Conservation (phyloP, 2,329 filamentous ascomycete species). For the Lomentospora prolificans region DNA sequence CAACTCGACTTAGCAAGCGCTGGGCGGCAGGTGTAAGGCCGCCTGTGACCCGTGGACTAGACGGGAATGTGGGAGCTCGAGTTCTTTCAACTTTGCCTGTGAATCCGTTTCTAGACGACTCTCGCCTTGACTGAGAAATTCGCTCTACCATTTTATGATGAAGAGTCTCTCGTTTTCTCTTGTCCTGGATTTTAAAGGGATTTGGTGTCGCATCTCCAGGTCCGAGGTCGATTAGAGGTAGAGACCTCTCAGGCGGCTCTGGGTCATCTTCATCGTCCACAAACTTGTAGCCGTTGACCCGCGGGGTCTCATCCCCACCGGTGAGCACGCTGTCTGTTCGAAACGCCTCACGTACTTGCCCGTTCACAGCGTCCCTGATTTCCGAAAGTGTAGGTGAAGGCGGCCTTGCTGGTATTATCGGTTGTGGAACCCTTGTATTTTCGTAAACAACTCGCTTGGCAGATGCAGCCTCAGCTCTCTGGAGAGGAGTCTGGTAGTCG, state of each 20-base stretch:
- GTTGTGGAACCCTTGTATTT: constrained; percentile 67
- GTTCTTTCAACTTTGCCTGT: constrained; percentile 49
- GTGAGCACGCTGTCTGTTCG: constrained; percentile 43
- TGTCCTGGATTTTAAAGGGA: constrained; percentile 70
- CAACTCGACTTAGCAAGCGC: constrained; percentile 54
- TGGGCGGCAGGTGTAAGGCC: constrained; percentile 66
- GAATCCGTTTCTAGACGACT: constrained; percentile 47
- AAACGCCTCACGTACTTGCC: constrained; percentile 52
- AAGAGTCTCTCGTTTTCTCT: constrained; percentile 66
- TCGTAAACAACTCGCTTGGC: constrained; percentile 67
- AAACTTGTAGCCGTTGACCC: constrained; percentile 89
- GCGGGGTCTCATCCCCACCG: constrained; percentile 67
- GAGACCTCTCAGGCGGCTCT: constrained; percentile 10
- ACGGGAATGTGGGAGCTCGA: constrained; percentile 61
- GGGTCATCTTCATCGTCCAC: constrained; percentile 67
- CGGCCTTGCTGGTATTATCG: constrained; percentile 36
- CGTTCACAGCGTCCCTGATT: constrained; percentile 73
- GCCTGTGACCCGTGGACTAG: constrained; percentile 47
- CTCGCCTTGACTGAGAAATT: constrained; percentile 62
- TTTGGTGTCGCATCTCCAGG: constrained; percentile 56
- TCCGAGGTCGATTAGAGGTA: constrained; percentile 45
- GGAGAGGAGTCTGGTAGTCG: constrained; percentile 48
- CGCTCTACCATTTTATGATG: constrained; percentile 82
- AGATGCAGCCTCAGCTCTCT: constrained; percentile 60
- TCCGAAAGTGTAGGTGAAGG: constrained; percentile 77